Percentiles rank a stretch among this genome's conserved stretches.
Conservation (phyloP, 1,139 yeast species). For the Pichia sp. region DNA sequence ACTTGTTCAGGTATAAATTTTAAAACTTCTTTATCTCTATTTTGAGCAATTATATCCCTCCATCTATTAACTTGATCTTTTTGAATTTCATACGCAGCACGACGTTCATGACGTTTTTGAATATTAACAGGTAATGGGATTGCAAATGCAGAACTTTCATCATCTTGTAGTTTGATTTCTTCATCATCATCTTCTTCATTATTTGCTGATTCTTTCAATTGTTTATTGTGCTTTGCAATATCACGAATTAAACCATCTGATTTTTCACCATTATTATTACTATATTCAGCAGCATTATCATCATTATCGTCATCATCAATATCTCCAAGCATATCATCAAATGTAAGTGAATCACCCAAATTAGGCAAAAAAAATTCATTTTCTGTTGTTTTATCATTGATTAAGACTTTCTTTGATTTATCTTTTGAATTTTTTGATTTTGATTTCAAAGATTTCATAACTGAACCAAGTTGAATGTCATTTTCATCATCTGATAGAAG, state of each 20-base stretch:
- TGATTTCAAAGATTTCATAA: constrained; percentile 26
- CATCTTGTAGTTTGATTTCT: constrained; percentile 20
- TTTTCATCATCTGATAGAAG: constrained; percentile 23
- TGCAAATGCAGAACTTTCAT: constrained; percentile 45
- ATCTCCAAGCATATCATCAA: constrained; percentile 70
- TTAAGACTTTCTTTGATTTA: constrained; percentile 38
- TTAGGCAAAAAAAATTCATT: constrained; percentile 67
- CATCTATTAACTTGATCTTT: constrained; percentile 83
- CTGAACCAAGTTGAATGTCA: constrained; percentile 24
- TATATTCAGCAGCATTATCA: constrained; percentile 29
- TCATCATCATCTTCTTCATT: constrained; percentile 26
- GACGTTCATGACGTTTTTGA: constrained; percentile 79
- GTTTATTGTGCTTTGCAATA: constrained; percentile 9
- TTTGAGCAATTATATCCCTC: constrained; percentile 74
- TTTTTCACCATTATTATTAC: constrained; percentile 27
- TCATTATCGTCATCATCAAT: constrained; percentile 36
- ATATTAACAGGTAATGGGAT: constrained; percentile 84
- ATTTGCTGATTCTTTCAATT: constrained; percentile 1
- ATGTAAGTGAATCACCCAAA: constrained; percentile 49
- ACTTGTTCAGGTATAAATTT: constrained; percentile 55
- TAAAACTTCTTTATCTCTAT: constrained; percentile 79
- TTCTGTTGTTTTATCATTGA: constrained; percentile 54
- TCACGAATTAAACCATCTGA: constrained; percentile 7
- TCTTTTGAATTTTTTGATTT: constrained; percentile 26
- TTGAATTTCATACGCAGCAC: constrained; percentile 85